A percentile compares a stretch with the other conserved stretches of the same genome.
These are phyloP conservation scores for Breviolum minutum DNA, from an alignment of 73 alveolate species.

Conservation along the genomic window DNA sequence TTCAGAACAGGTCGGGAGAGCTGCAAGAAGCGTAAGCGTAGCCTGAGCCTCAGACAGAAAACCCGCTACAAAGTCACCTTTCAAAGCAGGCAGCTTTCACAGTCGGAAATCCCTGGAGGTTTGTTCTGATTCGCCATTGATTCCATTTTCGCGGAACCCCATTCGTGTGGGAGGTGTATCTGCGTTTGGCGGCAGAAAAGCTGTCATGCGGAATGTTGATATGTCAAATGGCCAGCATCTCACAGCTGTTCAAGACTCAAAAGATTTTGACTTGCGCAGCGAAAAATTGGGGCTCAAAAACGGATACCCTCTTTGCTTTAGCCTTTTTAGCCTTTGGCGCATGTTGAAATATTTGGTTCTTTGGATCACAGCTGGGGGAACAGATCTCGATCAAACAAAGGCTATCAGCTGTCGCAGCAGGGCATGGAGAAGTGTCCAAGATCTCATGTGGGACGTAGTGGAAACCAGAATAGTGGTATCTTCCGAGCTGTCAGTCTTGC, in stretches of 20 bases:
- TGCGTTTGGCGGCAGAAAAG: background rate
- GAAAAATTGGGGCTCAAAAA: no score
- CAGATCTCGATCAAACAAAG: no score
- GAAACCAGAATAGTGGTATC: background rate
- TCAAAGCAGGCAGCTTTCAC: no score
- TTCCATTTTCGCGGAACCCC: background rate
- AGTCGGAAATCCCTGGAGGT: no score
- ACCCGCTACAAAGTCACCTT: background rate
- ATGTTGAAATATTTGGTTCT: background rate
- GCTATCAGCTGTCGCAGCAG: no score
- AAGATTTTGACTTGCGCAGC: no score
- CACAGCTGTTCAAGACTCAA: no score
- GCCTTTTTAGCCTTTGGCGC: background rate
- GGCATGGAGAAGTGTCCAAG: background rate
- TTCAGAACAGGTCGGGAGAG: constrained; percentile 50
- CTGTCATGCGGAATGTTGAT: background rate
- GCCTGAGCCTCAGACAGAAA: background rate
- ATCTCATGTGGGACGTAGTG: constrained; percentile 27
- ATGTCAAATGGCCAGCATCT: no score
- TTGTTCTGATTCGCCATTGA: no score
- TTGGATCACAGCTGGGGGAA: background rate
- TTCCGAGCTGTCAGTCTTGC: background rate
- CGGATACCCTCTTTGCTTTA: background rate
- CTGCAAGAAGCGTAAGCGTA: constrained; percentile 16
- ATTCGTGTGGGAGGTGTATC: constrained; percentile 6